Conservation (phyloP, 164 flowering plant genomes). For the Magnolia kwangsiensis region DNA sequence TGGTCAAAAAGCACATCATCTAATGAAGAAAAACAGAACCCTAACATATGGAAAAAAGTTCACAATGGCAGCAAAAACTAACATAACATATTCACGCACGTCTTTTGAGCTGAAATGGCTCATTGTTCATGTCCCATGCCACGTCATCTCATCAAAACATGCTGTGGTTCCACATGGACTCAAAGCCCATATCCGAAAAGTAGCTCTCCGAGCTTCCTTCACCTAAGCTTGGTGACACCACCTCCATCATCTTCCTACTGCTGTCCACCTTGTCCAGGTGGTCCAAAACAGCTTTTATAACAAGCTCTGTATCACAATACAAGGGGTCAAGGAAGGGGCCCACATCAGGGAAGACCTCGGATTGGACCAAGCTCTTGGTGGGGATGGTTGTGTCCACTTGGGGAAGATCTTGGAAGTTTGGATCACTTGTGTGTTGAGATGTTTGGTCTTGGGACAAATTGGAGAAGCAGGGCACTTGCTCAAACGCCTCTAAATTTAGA, state of each 20-base stretch:
- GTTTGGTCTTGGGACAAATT: slow-evolving; percentile 25
- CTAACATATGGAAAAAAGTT: no score
- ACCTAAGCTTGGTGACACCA: slow-evolving; percentile 2
- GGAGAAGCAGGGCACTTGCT: slow-evolving; percentile 78
- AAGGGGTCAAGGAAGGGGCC: slow-evolving; percentile 16
- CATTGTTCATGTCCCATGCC: neutral
- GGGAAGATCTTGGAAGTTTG: slow-evolving; percentile 11
- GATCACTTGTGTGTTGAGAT: slow-evolving; percentile 15
- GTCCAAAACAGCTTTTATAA: slow-evolving; percentile 21
- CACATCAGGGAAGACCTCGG: slow-evolving; percentile 6
- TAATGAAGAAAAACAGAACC: no score
- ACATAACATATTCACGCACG: neutral
- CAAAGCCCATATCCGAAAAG: slow-evolving; percentile 37
- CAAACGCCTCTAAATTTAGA: slow-evolving; percentile 17
- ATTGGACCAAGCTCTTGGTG: slow-evolving; percentile 5
- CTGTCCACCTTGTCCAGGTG: slow-evolving; percentile 22
- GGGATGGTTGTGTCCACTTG: slow-evolving; percentile 15
- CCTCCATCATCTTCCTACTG: slow-evolving; percentile 9
- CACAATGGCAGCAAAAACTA: neutral
- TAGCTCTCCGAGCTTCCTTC: slow-evolving; percentile 40
- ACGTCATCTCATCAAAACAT: neutral
- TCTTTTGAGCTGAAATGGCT: neutral
- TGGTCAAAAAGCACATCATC: no score
- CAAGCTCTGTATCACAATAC: slow-evolving; percentile 27
- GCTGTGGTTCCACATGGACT: slow-evolving; percentile 31